phyloP scores from a whole-genome alignment of 306 rosid species.

The Prinsepia uniflora region DNA sequence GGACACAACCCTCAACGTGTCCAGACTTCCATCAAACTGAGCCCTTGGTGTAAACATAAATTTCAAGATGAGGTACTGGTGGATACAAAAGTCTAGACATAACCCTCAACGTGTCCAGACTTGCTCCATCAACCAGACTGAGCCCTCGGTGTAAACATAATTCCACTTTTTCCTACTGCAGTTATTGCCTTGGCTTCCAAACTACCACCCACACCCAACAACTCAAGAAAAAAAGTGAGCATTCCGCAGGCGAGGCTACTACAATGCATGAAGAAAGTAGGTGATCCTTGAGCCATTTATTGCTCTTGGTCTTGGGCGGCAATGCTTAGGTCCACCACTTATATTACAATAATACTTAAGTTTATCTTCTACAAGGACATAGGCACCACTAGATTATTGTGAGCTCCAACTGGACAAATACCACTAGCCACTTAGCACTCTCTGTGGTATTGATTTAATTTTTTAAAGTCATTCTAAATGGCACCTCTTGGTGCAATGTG shows the following conservation, averaged over 20 bases:
- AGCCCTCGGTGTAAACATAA: too few species aligned
- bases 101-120: too few species aligned
- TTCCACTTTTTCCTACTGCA: neutral
- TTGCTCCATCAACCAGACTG: too few species aligned
- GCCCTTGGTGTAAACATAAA: too few species aligned
- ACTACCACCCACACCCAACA: conserved; percentile 15
- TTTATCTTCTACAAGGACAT: neutral
- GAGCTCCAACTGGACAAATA: conserved; percentile 27
- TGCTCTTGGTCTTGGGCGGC: neutral
- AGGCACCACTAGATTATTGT: conserved; percentile 27
- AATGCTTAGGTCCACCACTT: conserved; percentile 25
- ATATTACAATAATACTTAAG: neutral
- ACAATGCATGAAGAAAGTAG: neutral
- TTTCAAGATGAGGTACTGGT: too few species aligned
- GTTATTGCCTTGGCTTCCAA: neutral
- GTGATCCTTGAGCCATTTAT: neutral
- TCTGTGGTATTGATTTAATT: conserved; percentile 6
- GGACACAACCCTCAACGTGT: too few species aligned
- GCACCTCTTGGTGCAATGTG: neutral
- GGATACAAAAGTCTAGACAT: too few species aligned
- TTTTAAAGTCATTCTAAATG: neutral
- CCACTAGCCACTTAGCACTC: neutral
- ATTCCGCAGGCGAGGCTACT: too few species aligned
- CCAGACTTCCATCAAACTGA: too few species aligned
- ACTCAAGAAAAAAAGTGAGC: neutral